These are phyloP conservation scores for Xylaria nigripes DNA, from an alignment of 495 filamentous ascomycete genomes.

Conservation along the genomic window DNA sequence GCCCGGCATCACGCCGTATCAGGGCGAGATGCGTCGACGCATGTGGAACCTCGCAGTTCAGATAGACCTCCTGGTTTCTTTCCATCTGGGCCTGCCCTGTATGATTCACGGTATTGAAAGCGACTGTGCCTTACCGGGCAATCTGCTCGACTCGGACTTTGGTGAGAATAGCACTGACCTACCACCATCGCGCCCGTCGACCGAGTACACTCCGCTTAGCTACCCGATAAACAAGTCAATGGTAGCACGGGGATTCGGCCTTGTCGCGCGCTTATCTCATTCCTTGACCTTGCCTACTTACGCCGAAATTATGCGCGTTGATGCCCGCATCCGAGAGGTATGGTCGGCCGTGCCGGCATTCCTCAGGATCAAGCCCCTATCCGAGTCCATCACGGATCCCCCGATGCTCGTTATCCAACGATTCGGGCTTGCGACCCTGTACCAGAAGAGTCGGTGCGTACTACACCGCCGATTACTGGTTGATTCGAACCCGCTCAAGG, in stretches of 20 bases:
- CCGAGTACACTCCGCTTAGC: constrained; percentile 40
- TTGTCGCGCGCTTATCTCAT: constrained; percentile 34
- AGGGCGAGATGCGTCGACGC: constrained; percentile 49
- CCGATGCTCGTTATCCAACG: constrained; percentile 58
- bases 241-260: constrained; percentile 30
- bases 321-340: constrained; percentile 50
- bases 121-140: constrained; percentile 39
- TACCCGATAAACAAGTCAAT: constrained; percentile 42
- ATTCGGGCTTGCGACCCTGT: constrained; percentile 61
- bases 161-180: constrained; percentile 33
- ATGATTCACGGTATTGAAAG: constrained; percentile 41
- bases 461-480: constrained; percentile 66
- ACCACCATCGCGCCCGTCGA: constrained; percentile 34
- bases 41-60: constrained; percentile 45
- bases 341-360: constrained; percentile 49
- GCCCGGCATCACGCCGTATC: constrained; percentile 44
- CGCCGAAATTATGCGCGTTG: constrained; percentile 58
- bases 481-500: constrained; percentile 45
- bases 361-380: constrained; percentile 50
- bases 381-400: constrained; percentile 55
- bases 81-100: constrained; percentile 47
- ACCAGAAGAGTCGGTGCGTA: constrained; percentile 64
- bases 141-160: constrained; percentile 45
- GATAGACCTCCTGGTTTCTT: constrained; percentile 43
- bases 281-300: constrained; percentile 41